Base-by-base conservation (phyloP, 331 rosid species). In the Acacia pycnantha region DNA sequence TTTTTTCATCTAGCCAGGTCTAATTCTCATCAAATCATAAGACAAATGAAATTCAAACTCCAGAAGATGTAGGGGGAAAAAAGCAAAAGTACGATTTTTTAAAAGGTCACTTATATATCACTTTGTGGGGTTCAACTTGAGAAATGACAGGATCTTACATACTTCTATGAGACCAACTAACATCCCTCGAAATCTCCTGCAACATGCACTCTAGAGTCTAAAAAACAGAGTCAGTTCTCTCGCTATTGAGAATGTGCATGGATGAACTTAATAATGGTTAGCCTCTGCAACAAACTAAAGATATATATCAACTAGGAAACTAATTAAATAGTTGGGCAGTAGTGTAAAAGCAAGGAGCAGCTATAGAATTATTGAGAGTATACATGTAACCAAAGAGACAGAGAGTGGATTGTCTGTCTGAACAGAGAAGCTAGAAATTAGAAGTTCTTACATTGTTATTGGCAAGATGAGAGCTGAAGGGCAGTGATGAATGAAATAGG, bases 401-500 rank as follows among this genome's bases (percentile, higher is more conserved):
- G 29, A 68, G 29, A 70, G 13, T 44, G 54, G 37, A 29, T 33
- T 77, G 67, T 47, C 21, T 59, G 62, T 24, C 69, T 77, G 41
- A 40, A 84, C 56, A 74, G 37, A 24, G n/a, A 67, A 79, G 81
- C 16, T 67, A 33, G 51, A 75, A 59, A 58, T 58, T 58, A 58
- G 11, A 48, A 53, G 50, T n/a, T 5, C 84, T 84, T 79, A 79
- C 87, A 69, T 56, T 79, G 15, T 1, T 8, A 56, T 56, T n/a
- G 14, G 27, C 41, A 37, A 27, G 50, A 58, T 58, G 29, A 84
- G 66, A 37, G 41, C 50, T 44, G 31, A 18, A 51, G 75, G 67
- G 12, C 71, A 68, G 61, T 48, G 19, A 48, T 48, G 16, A 16
- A 48, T 16, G 53, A 48, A 33, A 77, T 68, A 24, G 18, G 50